These are phyloP conservation scores for Naganishia onofrii DNA, from an alignment of 768 basidiomycete species.

Conservation along the genomic window DNA sequence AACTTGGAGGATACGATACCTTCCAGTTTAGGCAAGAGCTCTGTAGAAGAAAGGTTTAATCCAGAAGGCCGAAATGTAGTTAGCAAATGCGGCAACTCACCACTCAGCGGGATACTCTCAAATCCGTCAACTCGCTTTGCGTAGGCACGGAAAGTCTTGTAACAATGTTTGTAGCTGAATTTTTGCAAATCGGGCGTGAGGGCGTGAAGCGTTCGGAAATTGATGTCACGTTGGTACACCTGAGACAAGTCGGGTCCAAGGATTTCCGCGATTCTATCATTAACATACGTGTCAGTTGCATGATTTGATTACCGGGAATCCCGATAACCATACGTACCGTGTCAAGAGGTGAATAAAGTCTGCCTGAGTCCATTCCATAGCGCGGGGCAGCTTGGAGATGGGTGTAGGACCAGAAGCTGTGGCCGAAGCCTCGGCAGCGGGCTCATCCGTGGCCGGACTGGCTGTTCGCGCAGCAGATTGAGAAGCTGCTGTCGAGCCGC, in stretches of 20 bases:
- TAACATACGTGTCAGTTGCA: not conserved
- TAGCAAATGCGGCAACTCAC: not conserved
- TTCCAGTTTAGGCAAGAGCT: conserved; percentile 16
- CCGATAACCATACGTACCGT: not conserved
- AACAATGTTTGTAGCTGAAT: conserved; percentile 24
- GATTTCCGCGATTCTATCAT: conserved; percentile 1
- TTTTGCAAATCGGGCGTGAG: conserved; percentile 10
- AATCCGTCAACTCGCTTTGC: conserved; percentile 21
- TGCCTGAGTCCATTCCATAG: conserved; percentile 11
- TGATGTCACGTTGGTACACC: conserved; percentile 18
- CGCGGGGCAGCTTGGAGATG: conserved; percentile 6
- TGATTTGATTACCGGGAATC: not conserved
- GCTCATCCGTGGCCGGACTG: not conserved
- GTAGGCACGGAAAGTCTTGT: conserved; percentile 23
- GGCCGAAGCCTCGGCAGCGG: not conserved
- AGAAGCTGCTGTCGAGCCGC: not conserved
- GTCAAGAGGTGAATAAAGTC: conserved; percentile 14
- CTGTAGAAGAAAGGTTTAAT: not conserved
- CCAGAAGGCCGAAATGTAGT: not conserved
- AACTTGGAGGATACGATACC: conserved; percentile 1
- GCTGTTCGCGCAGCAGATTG: not conserved
- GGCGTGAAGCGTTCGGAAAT: conserved; percentile 20
- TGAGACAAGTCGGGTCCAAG: conserved; percentile 3
- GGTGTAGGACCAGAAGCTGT: not conserved
- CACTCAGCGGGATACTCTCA: conserved; percentile 1